phyloP scores from a whole-genome alignment of 208 protist species.

The Leishmania aethiopica region DNA sequence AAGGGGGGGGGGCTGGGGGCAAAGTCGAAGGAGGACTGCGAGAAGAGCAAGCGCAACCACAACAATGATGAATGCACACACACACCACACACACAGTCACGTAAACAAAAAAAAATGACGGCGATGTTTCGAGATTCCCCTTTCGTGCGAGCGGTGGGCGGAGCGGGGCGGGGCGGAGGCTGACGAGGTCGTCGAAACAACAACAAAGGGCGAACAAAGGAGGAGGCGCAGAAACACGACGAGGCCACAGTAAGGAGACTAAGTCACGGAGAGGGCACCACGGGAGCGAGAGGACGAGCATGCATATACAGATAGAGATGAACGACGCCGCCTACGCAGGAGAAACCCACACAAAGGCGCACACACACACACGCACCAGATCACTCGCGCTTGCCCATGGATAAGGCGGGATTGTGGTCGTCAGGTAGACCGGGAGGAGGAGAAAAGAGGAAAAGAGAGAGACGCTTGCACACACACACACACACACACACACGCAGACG shows the following conservation, averaged over 20 bases:
- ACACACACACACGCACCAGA: background rate
- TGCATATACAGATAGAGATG: slow-evolving; percentile 8
- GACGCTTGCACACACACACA: background rate
- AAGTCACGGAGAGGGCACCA: background rate
- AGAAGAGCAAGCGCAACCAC: background rate
- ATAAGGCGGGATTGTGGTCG: background rate
- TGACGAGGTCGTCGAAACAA: background rate
- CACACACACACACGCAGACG: background rate
- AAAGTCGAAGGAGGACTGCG: too few species aligned
- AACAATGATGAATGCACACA: background rate
- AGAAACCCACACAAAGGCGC: background rate
- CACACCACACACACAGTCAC: background rate
- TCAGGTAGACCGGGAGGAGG: background rate
- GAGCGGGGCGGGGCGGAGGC: background rate
- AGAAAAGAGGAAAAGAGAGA: background rate
- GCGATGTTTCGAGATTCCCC: background rate
- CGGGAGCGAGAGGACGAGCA: background rate
- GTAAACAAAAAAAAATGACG: background rate
- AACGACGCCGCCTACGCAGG: background rate
- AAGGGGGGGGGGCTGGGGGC: too few species aligned
- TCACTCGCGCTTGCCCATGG: background rate
- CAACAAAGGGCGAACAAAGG: background rate
- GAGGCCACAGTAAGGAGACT: background rate
- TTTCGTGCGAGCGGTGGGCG: background rate
- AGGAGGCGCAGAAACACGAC: background rate